Conservation (phyloP, 2,329 filamentous ascomycete species). For the Colletotrichum sp. region DNA sequence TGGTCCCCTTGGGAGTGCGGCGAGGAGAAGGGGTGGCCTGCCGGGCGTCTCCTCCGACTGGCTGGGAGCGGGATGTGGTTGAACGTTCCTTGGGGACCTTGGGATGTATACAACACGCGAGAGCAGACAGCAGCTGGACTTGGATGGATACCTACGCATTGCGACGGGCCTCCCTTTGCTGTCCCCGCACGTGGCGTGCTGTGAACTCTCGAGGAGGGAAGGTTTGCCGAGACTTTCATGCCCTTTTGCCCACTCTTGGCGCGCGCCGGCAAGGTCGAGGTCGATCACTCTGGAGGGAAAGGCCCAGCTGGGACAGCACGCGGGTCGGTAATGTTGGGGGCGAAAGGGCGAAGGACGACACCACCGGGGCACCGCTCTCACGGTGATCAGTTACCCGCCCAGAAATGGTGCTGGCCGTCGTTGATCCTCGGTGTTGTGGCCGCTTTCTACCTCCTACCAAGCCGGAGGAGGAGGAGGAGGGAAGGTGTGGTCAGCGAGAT, state of each 20-base stretch:
- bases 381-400: neutral
- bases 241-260: slow-evolving; percentile 10
- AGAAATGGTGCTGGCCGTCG: neutral
- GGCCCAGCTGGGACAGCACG: neutral
- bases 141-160: neutral
- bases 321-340: neutral
- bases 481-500: neutral
- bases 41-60: slow-evolving; percentile 16
- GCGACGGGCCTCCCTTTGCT: neutral
- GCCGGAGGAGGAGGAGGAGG: neutral
- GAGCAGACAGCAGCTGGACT: neutral
- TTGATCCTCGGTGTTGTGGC: neutral
- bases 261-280: slow-evolving; percentile 10
- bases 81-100: neutral
- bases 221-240: slow-evolving; percentile 21
- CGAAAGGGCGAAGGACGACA: neutral
- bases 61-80: neutral
- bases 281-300: neutral
- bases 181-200: slow-evolving; percentile 15
- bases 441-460: neutral
- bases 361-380: neutral
- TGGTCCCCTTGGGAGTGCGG: neutral
- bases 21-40: slow-evolving; percentile 4
- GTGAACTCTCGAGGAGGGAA: slow-evolving; percentile 11
- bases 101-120: neutral